Evolutionary conservation across 2,329 filamentous ascomycete genomes (phyloP).

Genomic region (Purpureocillium lavendulum): DNA sequence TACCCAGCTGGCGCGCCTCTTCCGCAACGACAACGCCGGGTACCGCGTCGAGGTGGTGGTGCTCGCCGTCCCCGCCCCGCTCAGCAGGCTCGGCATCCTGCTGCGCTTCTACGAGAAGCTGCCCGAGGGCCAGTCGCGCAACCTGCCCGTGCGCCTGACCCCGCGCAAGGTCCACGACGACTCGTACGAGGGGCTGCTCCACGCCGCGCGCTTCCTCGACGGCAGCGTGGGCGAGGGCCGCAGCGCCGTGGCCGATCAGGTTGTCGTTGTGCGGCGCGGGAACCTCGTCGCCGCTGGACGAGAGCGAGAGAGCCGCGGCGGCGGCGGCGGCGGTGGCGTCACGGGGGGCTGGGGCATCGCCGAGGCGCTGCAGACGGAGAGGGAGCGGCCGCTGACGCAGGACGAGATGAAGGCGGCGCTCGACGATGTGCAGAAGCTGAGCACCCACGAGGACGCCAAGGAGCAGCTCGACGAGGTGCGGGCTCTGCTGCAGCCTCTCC

Average conservation of each 20-base stretch:
- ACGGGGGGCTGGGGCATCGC: too few species aligned
- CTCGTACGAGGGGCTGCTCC: slow-evolving; percentile 29
- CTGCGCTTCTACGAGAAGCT: slow-evolving; percentile 26
- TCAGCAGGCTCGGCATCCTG: slow-evolving; percentile 34
- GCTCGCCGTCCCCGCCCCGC: slow-evolving; percentile 30
- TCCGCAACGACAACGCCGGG: slow-evolving; percentile 15
- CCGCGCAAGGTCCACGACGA: slow-evolving; percentile 36
- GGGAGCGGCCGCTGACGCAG: slow-evolving; percentile 16
- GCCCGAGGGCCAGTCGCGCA: slow-evolving; percentile 24
- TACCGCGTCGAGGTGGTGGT: slow-evolving; percentile 32
- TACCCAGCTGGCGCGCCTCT: slow-evolving; percentile 22
- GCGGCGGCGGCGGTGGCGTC: too few species aligned
- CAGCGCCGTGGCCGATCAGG: slow-evolving; percentile 18
- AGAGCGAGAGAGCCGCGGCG: too few species aligned
- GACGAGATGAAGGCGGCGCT: slow-evolving; percentile 15
- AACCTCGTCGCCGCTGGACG: slow-evolving; percentile 25
- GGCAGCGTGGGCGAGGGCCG: background rate
- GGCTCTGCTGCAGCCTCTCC: slow-evolving; percentile 15
- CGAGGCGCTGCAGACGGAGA: slow-evolving; percentile 16
- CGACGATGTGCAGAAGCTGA: slow-evolving; percentile 16
- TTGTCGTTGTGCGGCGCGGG: slow-evolving; percentile 30
- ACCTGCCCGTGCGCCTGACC: slow-evolving; percentile 31
- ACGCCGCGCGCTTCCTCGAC: slow-evolving; percentile 29
- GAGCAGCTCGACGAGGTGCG: slow-evolving; percentile 15
- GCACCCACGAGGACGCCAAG: slow-evolving; percentile 9